These are phyloP conservation scores for Zelonia costaricensis DNA, from an alignment of 208 protist species.

Conservation along the genomic window DNA sequence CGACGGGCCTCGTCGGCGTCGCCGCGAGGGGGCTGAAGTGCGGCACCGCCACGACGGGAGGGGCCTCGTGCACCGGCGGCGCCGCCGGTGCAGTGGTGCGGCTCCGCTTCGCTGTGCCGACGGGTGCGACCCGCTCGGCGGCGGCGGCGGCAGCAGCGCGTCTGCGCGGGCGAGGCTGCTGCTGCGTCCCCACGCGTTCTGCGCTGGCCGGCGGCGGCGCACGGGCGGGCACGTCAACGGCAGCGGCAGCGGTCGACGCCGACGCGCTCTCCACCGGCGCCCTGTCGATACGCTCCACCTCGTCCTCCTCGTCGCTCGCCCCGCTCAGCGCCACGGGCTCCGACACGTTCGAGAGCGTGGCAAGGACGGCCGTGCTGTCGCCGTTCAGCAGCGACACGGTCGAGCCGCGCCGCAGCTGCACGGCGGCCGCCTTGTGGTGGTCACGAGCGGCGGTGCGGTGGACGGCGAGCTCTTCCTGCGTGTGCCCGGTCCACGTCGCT, in stretches of 20 bases:
- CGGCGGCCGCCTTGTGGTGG: not conserved
- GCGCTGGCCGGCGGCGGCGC: too few relatives aligned
- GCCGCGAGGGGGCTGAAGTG: too few relatives aligned
- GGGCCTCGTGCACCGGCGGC: not conserved
- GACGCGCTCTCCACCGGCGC: constrained; percentile 1
- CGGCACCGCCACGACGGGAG: not conserved
- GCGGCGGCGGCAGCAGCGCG: too few relatives aligned
- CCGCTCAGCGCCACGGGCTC: constrained; percentile 26
- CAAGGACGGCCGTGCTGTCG: constrained; percentile 28
- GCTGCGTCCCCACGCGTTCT: too few relatives aligned
- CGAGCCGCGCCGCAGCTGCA: not conserved
- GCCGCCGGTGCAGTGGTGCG: not conserved
- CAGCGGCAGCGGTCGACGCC: not conserved
- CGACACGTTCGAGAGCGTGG: constrained; percentile 19
- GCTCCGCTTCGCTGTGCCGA: too few relatives aligned
- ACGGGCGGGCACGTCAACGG: too few relatives aligned
- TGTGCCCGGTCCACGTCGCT: not conserved
- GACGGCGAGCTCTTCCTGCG: not conserved
- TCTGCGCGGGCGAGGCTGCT: too few relatives aligned
- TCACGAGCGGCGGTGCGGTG: constrained; percentile 1
- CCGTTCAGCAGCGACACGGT: constrained; percentile 10
- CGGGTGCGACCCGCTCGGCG: too few relatives aligned
- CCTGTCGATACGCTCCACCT: not conserved
- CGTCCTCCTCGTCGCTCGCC: constrained; percentile 4
- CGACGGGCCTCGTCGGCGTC: constrained; percentile 8